These are phyloP conservation scores for Stephania cephalantha DNA, from an alignment of 164 flowering plant genomes.

Conservation along the genomic window DNA sequence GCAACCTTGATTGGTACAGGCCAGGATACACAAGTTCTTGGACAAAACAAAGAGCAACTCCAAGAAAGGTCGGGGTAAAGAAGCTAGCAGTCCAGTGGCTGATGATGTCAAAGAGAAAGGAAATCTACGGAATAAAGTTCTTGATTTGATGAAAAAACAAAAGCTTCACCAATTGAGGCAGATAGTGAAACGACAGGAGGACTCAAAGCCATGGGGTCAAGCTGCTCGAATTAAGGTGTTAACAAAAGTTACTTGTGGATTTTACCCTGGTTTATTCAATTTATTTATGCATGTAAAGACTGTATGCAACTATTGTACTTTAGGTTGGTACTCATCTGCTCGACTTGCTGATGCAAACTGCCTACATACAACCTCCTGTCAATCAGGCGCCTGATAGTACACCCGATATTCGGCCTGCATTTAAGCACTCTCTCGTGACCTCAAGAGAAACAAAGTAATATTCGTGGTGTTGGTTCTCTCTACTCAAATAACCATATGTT, in stretches of 20 bases:
- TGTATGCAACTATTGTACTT: slow-evolving; percentile 11
- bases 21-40: slow-evolving; percentile 63
- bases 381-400: slow-evolving; percentile 56
- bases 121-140: slow-evolving; percentile 50
- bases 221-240: slow-evolving; percentile 70
- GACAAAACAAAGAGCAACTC: slow-evolving; percentile 54
- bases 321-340: slow-evolving; percentile 90
- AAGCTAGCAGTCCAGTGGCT: slow-evolving; percentile 27
- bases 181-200: slow-evolving; percentile 52
- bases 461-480: not conserved
- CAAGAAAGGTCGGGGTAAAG: slow-evolving; percentile 18
- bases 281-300: not conserved
- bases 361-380: slow-evolving; percentile 81
- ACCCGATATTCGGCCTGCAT: slow-evolving; percentile 93
- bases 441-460: slow-evolving; percentile 36
- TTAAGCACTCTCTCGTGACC: slow-evolving; percentile 50
- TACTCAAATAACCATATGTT: not conserved
- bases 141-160: slow-evolving; percentile 64
- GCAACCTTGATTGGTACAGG: slow-evolving; percentile 31
- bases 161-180: slow-evolving; percentile 45
- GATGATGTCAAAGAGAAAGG: slow-evolving; percentile 33
- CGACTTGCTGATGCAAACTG: slow-evolving; percentile 70
- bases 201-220: slow-evolving; percentile 59
- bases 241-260: not conserved
- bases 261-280: not conserved